Base-by-base conservation (phyloP, 306 rosid species). In the Gleditsia sinensis region DNA sequence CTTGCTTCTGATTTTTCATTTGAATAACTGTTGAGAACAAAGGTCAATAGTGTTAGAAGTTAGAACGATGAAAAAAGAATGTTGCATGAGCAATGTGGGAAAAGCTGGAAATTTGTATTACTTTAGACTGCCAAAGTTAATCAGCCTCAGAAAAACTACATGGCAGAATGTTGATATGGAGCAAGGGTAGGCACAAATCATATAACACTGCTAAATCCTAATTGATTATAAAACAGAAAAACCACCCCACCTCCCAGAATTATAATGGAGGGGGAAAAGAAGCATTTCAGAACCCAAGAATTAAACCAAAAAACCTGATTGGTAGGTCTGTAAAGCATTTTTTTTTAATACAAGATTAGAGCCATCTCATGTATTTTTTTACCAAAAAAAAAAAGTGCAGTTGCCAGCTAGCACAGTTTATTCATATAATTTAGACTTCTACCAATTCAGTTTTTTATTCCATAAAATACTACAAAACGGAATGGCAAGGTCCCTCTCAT, bases 1-100 rank as follows among this genome's bases (percentile, higher is more conserved):
- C 95, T 91, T 62, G 90, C 89, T 80, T 92, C 96, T 46, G 95
- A 88, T 67, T 90, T 94, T 80, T 90, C 99, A 76, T 94, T 94
- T 30, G 97, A 90, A 85, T 92, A 94, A 34, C 99, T 94, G 19
- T 66, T 33, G 42, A 57, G 69, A 50, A 85, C 67, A 79, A 53
- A 80, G 63, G 56, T 67, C 27, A 46, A 75, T 53, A 10, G 36
- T 34, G 83, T 88, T 65, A 83, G 85, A 74, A 68, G 83, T 88
- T 65, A 83, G 85, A 74, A 68, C 16, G 28, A 65, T 14, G 71
- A 61, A 50, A 54, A 51, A 54, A 50, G 46, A 40, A 5, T 50
- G 62, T 36, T 58, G 50, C 17, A 54, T n/a, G 42, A 77, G 40
- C 23, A 30, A 78, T 5, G 19, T 32, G 17, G 24, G 68, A 78